Percentiles rank a stretch among this genome's conserved stretches.
Evolutionary conservation across 2,329 filamentous ascomycete genomes (phyloP).

Genomic region (Claviceps arundinis): DNA sequence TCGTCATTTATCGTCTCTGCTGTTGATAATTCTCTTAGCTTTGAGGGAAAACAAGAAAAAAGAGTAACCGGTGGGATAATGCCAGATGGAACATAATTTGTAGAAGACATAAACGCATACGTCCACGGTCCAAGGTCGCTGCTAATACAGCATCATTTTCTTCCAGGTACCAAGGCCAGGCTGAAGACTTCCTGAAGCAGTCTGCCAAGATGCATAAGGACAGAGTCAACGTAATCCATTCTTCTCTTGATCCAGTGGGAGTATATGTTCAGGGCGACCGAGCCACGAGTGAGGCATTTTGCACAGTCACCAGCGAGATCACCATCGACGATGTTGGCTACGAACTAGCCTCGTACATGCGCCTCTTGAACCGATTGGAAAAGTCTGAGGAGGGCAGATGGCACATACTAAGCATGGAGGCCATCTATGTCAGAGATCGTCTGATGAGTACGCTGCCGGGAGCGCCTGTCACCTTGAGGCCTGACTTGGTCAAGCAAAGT

Average conservation of each 20-base stretch:
- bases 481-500: not conserved
- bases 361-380: not conserved
- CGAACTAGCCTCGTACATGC: not conserved
- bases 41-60: too few relatives aligned
- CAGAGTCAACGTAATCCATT: not conserved
- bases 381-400: not conserved
- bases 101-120: too few relatives aligned
- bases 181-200: not conserved
- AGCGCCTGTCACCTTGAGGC: not conserved
- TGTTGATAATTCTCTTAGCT: too few relatives aligned
- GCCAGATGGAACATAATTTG: too few relatives aligned
- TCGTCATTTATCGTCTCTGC: too few relatives aligned
- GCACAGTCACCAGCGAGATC: not conserved
- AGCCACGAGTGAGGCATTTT: not conserved
- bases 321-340: not conserved
- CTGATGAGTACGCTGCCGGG: not conserved
- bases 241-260: not conserved
- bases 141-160: too few relatives aligned
- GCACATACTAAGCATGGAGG: not conserved
- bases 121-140: too few relatives aligned
- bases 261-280: not conserved
- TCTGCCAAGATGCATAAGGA: not conserved
- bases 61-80: too few relatives aligned
- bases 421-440: not conserved
- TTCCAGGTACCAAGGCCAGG: not conserved